Percentiles rank a stretch among this genome's conserved stretches.
phyloP scores from a whole-genome alignment of 2,329 filamentous ascomycete genomes.

The Clonostachys rosea region DNA sequence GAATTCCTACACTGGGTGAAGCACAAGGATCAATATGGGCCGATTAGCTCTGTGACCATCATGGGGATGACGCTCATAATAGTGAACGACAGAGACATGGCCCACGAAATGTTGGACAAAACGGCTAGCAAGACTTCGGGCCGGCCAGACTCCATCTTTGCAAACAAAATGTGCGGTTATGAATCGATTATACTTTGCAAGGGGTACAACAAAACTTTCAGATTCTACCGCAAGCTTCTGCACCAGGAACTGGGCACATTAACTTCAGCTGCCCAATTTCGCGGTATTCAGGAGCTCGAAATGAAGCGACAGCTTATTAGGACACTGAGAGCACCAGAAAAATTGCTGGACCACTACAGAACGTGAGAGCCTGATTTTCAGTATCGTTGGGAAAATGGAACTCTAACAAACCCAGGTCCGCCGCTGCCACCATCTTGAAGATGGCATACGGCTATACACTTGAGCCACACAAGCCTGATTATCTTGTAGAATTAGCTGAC shows the following conservation, averaged over 20 bases:
- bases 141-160: constrained; percentile 6
- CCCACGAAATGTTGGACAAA: constrained; percentile 23
- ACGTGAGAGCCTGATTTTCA: constrained; percentile 10
- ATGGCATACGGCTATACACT: constrained; percentile 13
- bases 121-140: constrained; percentile 9
- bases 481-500: constrained; percentile 7
- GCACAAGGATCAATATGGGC: constrained; percentile 23
- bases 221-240: constrained; percentile 17
- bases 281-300: constrained; percentile 16
- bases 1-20: constrained; percentile 26
- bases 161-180: constrained; percentile 14
- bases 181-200: constrained; percentile 2
- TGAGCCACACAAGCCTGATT: constrained; percentile 11
- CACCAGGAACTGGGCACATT: constrained; percentile 20
- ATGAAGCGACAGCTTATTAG: constrained; percentile 14
- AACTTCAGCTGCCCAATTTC: constrained; percentile 6
- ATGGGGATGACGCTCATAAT: constrained; percentile 28
- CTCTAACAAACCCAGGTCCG: constrained; percentile 9
- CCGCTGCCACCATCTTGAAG: constrained; percentile 9
- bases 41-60: constrained; percentile 12
- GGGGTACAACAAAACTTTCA: constrained; percentile 9
- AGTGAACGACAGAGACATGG: constrained; percentile 27
- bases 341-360: constrained; percentile 14
- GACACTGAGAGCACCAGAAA: constrained; percentile 10
- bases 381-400: background rate